Conservation (phyloP, 139 green algal species). For the Chlamydomonas urium region DNA sequence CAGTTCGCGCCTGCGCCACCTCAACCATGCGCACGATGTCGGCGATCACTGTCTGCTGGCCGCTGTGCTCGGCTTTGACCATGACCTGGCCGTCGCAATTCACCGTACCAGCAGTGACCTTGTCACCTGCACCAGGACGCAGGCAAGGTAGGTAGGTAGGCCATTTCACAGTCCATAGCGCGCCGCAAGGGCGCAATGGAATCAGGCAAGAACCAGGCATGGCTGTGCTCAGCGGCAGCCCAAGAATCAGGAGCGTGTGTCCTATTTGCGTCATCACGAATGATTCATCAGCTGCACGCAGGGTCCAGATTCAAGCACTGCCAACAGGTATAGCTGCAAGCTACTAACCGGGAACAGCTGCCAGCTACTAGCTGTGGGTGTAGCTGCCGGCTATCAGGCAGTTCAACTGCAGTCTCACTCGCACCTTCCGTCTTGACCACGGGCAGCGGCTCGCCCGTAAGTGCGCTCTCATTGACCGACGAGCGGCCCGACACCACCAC, state of each 20-base stretch:
- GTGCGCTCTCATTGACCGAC: slow-evolving; percentile 70
- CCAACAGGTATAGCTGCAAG: too few species aligned
- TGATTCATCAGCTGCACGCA: too few species aligned
- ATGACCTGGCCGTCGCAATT: slow-evolving; percentile 76
- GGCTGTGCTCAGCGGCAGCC: too few species aligned
- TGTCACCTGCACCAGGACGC: slow-evolving; percentile 51
- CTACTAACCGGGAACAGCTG: too few species aligned
- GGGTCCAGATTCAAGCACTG: neutral
- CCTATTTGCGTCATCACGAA: too few species aligned
- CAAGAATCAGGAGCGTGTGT: too few species aligned
- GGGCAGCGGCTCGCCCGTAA: slow-evolving; percentile 83
- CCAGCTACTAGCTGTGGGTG: too few species aligned
- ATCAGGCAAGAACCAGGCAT: too few species aligned
- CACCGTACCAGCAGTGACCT: slow-evolving; percentile 76
- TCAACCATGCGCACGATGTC: slow-evolving; percentile 83
- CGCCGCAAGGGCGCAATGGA: too few species aligned
- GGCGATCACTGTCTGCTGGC: slow-evolving; percentile 75
- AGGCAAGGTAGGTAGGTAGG: too few species aligned
- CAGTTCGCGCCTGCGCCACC: slow-evolving; percentile 64
- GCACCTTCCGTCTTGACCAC: slow-evolving; percentile 54
- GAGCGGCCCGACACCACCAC: slow-evolving; percentile 58
- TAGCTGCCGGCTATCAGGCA: too few species aligned
- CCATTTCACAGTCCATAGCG: too few species aligned
- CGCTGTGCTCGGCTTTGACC: slow-evolving; percentile 58
- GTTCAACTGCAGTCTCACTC: neutral